Percentiles rank a stretch among this genome's conserved stretches.
phyloP scores from a whole-genome alignment of 177 flowering plant species.

The Vitis hybrid region DNA sequence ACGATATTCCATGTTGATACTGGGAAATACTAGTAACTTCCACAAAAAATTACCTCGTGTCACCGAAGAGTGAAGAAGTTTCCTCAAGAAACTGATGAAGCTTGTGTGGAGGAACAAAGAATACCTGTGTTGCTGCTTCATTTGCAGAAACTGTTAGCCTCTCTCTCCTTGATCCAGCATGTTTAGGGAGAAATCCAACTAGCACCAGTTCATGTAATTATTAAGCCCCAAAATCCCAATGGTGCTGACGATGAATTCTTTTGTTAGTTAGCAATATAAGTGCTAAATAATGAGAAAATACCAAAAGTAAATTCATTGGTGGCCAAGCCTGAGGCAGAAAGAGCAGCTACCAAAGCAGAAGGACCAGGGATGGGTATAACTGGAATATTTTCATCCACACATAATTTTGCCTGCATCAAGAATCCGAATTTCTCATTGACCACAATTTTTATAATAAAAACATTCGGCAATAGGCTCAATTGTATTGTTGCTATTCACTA shows the following conservation, averaged over 20 bases:
- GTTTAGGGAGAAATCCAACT: conserved; percentile 97
- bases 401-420: conserved; percentile 65
- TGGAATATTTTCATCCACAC: conserved; percentile 68
- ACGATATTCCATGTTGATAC: no score
- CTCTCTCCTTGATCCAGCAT: conserved; percentile 64
- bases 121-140: conserved; percentile 75
- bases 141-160: conserved; percentile 69
- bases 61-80: conserved; percentile 53
- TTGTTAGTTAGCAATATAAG: not conserved
- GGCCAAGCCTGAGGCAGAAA: conserved; percentile 86
- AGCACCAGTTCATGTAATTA: conserved; percentile 17
- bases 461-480: not conserved
- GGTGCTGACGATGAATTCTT: not conserved
- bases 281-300: conserved; percentile 27
- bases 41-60: conserved; percentile 47
- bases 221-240: not conserved
- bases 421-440: conserved; percentile 1
- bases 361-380: conserved; percentile 94
- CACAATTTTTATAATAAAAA: not conserved
- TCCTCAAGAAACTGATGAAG: conserved; percentile 83
- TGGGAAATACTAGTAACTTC: no score
- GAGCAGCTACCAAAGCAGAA: conserved; percentile 80
- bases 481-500: no score
- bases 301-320: conserved; percentile 89
- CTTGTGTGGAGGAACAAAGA: conserved; percentile 96